These are phyloP conservation scores for Alternaria burnsii DNA, from an alignment of 2,329 filamentous ascomycete genomes.

Conservation along the genomic window DNA sequence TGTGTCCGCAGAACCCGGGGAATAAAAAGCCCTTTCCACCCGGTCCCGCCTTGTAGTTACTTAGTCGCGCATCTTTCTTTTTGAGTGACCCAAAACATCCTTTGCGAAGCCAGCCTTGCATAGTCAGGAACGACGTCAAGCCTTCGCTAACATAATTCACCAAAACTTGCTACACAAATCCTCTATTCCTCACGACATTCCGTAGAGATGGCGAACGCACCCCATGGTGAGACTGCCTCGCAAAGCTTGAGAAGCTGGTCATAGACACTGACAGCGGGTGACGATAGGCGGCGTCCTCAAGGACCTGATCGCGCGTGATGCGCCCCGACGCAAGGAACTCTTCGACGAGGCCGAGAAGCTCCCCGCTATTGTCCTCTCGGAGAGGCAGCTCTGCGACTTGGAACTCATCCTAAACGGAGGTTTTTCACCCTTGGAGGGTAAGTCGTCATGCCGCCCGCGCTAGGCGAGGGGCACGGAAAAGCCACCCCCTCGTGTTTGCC, in stretches of 20 bases:
- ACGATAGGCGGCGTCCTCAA: constrained; percentile 85
- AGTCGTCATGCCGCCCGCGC: constrained; percentile 39
- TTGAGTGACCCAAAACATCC: constrained; percentile 8
- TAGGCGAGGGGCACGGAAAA: constrained; percentile 14
- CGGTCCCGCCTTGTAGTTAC: constrained; percentile 10
- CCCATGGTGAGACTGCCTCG: constrained; percentile 55
- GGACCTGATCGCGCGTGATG: constrained; percentile 95
- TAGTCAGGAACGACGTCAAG: constrained; percentile 6
- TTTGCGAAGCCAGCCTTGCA: constrained; percentile 4
- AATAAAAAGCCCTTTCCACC: constrained; percentile 22
- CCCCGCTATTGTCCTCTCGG: constrained; percentile 82
- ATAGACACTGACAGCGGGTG: constrained; percentile 27
- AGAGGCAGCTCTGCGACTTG: constrained; percentile 97
- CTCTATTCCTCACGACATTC: background rate
- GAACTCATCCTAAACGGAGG: constrained; percentile 97
- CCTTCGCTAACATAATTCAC: constrained; percentile 3
- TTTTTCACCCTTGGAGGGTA: constrained; percentile 97
- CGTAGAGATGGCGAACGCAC: constrained; percentile 59
- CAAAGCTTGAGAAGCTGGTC: background rate
- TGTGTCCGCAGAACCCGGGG: constrained; percentile 9
- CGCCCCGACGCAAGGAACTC: constrained; percentile 81
- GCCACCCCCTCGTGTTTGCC: constrained; percentile 40
- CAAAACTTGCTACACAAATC: background rate
- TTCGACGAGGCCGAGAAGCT: constrained; percentile 84
- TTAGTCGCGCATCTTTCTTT: constrained; percentile 14